Evolutionary conservation across 108 stramenopile species (phyloP).

Genomic region (Skeletonema tropicum): DNA sequence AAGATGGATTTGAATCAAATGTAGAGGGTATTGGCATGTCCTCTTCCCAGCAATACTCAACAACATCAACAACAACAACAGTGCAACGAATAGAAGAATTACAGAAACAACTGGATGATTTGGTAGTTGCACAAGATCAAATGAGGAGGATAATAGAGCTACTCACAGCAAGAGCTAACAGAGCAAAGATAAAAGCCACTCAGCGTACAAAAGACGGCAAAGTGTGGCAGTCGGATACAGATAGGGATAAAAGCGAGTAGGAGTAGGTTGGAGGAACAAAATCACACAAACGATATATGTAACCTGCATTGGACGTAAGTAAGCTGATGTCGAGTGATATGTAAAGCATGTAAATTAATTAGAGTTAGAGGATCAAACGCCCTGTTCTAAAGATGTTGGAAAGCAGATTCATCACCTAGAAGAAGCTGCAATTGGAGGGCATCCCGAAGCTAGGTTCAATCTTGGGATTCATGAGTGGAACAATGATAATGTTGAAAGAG

Average conservation of each 20-base stretch:
- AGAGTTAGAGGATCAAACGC: too few species aligned
- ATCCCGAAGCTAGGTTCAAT: neutral
- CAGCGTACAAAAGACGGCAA: neutral
- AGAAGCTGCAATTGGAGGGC: constrained; percentile 1
- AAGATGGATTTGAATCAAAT: neutral
- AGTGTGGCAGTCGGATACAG: neutral
- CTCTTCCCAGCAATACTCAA: neutral
- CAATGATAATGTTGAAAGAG: neutral
- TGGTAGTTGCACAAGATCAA: constrained; percentile 21
- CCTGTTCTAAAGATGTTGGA: too few species aligned
- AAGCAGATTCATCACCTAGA: neutral
- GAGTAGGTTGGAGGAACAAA: neutral
- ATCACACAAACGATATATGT: neutral
- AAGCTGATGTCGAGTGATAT: too few species aligned
- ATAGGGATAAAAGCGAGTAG: neutral
- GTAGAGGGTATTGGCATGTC: neutral
- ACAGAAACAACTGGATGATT: constrained; percentile 9
- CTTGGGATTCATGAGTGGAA: neutral
- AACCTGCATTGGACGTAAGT: too few species aligned
- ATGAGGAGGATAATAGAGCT: constrained; percentile 9
- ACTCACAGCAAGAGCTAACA: neutral
- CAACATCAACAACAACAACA: neutral
- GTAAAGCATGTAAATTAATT: too few species aligned
- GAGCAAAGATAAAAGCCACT: neutral
- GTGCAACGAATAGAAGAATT: constrained; percentile 10